phyloP scores from a whole-genome alignment of 352 stramenopile species.

The Phytophthora sojae region DNA sequence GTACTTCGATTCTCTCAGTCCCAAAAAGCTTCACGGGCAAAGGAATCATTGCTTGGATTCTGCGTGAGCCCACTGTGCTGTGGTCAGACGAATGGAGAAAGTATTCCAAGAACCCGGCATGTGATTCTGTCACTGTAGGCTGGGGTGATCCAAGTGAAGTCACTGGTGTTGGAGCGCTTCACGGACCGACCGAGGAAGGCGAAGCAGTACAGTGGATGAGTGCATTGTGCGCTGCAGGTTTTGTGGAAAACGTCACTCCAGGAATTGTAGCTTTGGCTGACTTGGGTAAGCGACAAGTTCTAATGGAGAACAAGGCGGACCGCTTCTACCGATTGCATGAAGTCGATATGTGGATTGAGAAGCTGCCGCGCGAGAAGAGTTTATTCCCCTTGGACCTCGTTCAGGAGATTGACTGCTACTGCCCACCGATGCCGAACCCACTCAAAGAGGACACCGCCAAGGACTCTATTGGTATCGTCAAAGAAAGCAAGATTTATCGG shows the following conservation, averaged over 20 bases:
- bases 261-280: conserved; percentile 17
- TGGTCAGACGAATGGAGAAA: conserved; percentile 66
- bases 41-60: conserved; percentile 72
- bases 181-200: conserved; percentile 39
- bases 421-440: conserved; percentile 7
- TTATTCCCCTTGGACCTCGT: conserved; percentile 77
- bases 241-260: conserved; percentile 59
- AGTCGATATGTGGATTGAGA: conserved; percentile 57
- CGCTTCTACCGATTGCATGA: conserved; percentile 64
- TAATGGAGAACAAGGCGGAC: conserved; percentile 58
- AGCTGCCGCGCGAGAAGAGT: conserved; percentile 44
- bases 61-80: conserved; percentile 46
- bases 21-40: conserved; percentile 67
- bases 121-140: conserved; percentile 34
- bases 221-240: conserved; percentile 62
- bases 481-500: conserved; percentile 36
- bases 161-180: conserved; percentile 55
- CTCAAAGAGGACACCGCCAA: neutral
- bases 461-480: neutral
- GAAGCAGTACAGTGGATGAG: conserved; percentile 65
- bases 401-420: conserved; percentile 63
- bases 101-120: conserved; percentile 47
- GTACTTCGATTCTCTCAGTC: conserved; percentile 38
- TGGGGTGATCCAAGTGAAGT: conserved; percentile 41
- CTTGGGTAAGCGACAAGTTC: conserved; percentile 45